Evolutionary conservation across 441 rosid genomes (phyloP), one percentile per base, ranked within the genome.

Genomic region (Erodium moschatum): DNA sequence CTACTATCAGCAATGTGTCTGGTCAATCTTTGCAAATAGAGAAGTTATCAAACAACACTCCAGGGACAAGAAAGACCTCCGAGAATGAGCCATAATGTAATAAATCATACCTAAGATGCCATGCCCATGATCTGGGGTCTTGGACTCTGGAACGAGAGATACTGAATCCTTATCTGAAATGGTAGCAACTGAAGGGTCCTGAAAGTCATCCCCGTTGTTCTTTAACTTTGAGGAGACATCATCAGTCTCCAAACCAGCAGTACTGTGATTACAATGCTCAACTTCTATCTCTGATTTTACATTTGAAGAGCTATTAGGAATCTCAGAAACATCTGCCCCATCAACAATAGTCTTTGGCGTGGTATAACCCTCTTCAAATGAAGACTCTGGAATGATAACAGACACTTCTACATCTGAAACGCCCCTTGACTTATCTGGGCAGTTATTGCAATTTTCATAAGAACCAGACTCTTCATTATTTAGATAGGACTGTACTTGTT

Each of bases 241-340:
- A 16, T 73, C 84, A 74, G 69, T 76, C 70, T 73, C 84, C 33
- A 83, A 78, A 74, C 69, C 58, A 70, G 67, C 77, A 67, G 68
- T 67, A 64, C 73, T 78, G 46, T 68, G 81, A 81, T 69, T 67
- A 72, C 70, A 68, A 66, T 81, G 76, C 75, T 82, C 84, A 2
- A 67, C 61, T 80, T 88, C 91, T 71, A 81, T 89, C 82, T 88
- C 97, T 69, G 90, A 84, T 75, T 76, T 73, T 50, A 50, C 58
- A 50, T 50, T 50, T 7, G 19, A 50, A 3, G 58, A 50, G 58
- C 58, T 6, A 27, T 72, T 64, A 21, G 80, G 71, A 74, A 77
- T 78, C 76, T 84, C 87, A n/a, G 61, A 69, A 63, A 69, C 82
- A 74, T 78, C 83, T 61, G 73, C 69, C 71, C 72, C 83, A 70